These are phyloP conservation scores for Microsporum audouinii DNA, from an alignment of 2,329 filamentous ascomycete genomes.

Conservation along the genomic window DNA sequence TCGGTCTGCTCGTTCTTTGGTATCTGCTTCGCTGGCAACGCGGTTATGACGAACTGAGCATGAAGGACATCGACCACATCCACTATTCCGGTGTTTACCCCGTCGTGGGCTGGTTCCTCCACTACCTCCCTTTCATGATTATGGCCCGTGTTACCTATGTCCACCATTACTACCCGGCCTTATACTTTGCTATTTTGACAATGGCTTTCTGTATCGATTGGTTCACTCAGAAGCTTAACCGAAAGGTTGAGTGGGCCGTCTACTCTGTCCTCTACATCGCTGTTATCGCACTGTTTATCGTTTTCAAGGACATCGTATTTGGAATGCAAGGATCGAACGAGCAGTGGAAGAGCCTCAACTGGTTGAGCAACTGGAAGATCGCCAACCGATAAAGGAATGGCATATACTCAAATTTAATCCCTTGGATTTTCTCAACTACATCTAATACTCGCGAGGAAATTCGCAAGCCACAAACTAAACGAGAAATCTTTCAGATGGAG, in stretches of 20 bases:
- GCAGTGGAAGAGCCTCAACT: conserved; percentile 86
- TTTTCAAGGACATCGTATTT: conserved; percentile 90
- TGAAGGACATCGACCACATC: conserved; percentile 77
- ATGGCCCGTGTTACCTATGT: conserved; percentile 99
- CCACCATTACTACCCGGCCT: conserved; percentile 95
- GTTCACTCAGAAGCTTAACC: conserved; percentile 56
- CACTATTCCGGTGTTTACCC: conserved; percentile 91
- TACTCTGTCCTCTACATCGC: conserved; percentile 63
- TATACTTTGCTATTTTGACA: conserved; percentile 90
- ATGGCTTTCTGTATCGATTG: conserved; percentile 85
- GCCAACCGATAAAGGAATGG: conserved; percentile 43
- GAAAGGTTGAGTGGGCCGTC: conserved; percentile 52
- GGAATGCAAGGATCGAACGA: conserved; percentile 80
- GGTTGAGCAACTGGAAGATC: conserved; percentile 80
- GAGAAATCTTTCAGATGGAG: neutral
- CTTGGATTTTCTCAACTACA: neutral
- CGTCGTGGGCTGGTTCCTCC: conserved; percentile 83
- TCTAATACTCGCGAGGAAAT: neutral
- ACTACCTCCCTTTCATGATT: conserved; percentile 89
- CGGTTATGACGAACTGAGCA: conserved; percentile 72
- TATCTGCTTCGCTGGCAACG: conserved; percentile 94
- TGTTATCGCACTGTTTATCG: conserved; percentile 71
- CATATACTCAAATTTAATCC: no score
- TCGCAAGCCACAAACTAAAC: neutral
- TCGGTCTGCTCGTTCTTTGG: conserved; percentile 64